Conservation (phyloP, 371 early-diverging fungal species). For the Capillidium rhysosporum region DNA sequence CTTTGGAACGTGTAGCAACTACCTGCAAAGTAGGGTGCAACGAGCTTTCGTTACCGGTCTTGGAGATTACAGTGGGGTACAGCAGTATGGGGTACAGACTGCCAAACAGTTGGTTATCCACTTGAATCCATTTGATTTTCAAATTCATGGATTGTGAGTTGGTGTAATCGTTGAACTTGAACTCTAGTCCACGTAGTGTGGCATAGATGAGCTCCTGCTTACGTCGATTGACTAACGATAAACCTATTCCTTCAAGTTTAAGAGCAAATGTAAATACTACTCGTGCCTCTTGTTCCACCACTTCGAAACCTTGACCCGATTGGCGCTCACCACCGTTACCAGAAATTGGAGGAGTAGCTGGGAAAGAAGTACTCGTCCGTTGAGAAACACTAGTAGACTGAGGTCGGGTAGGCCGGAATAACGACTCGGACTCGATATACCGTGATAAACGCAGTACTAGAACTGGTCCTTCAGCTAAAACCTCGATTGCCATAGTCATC, state of each 20-base stretch:
- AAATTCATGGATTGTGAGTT: conserved; percentile 50
- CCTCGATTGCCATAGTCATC: conserved; percentile 55
- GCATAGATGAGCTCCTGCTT: conserved; percentile 61
- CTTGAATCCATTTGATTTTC: conserved; percentile 71
- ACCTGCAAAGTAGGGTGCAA: conserved; percentile 38
- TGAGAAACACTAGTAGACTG: conserved; percentile 9
- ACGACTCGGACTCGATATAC: conserved; percentile 36
- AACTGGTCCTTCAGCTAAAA: conserved; percentile 64
- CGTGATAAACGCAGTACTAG: conserved; percentile 56
- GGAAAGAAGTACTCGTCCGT: background rate
- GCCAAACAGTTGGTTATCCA: conserved; percentile 84
- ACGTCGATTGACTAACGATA: conserved; percentile 54
- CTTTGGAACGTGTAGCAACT: conserved; percentile 53
- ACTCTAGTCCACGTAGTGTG: conserved; percentile 46
- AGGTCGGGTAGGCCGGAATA: conserved; percentile 23
- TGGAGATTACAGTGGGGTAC: conserved; percentile 66
- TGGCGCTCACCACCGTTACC: background rate
- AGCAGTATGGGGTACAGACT: conserved; percentile 68
- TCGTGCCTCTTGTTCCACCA: conserved; percentile 25
- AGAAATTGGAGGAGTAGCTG: background rate
- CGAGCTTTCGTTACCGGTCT: conserved; percentile 30
- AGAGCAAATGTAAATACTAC: conserved; percentile 40
- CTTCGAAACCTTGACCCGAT: conserved; percentile 30
- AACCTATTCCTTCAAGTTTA: conserved; percentile 68
- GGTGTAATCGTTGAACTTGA: conserved; percentile 53